Conservation (phyloP, 805 yeast genomes). For the Wickerhamiella azyma region DNA sequence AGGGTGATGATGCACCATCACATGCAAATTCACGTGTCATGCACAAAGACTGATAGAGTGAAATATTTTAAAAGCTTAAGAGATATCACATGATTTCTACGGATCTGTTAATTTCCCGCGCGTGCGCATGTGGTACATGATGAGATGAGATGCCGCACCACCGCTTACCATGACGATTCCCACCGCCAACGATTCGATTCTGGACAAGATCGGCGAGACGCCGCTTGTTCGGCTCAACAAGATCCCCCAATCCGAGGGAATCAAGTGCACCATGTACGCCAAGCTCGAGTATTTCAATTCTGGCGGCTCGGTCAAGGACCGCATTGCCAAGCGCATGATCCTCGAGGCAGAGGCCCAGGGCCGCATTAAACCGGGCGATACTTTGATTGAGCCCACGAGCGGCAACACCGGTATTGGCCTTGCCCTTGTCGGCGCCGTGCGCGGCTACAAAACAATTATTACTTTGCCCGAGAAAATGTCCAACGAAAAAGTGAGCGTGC, state of each 20-base stretch:
- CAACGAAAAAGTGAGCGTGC: constrained; percentile 75
- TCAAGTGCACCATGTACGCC: constrained; percentile 50
- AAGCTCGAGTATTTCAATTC: constrained; percentile 75
- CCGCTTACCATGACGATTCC: not conserved
- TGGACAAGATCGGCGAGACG: constrained; percentile 75
- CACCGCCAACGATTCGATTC: constrained; percentile 36
- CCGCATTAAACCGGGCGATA: constrained; percentile 62
- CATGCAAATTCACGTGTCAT: too few relatives aligned
- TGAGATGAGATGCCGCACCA: too few relatives aligned
- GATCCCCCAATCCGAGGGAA: constrained; percentile 62
- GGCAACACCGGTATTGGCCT: constrained; percentile 89
- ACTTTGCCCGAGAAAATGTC: constrained; percentile 88
- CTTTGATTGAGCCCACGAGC: constrained; percentile 78
- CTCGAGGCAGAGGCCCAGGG: constrained; percentile 73
- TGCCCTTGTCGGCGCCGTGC: constrained; percentile 76
- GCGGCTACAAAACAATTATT: constrained; percentile 75
- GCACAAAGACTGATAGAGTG: not conserved
- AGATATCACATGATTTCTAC: too few relatives aligned
- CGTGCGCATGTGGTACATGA: too few relatives aligned
- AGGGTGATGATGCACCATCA: not conserved
- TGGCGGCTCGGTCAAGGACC: constrained; percentile 82
- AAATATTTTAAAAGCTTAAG: too few relatives aligned
- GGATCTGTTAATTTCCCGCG: too few relatives aligned
- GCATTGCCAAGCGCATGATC: constrained; percentile 78
- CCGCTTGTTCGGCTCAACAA: constrained; percentile 64